Conservation (phyloP, 495 filamentous ascomycete species). For the Penicillium riverlandense region DNA sequence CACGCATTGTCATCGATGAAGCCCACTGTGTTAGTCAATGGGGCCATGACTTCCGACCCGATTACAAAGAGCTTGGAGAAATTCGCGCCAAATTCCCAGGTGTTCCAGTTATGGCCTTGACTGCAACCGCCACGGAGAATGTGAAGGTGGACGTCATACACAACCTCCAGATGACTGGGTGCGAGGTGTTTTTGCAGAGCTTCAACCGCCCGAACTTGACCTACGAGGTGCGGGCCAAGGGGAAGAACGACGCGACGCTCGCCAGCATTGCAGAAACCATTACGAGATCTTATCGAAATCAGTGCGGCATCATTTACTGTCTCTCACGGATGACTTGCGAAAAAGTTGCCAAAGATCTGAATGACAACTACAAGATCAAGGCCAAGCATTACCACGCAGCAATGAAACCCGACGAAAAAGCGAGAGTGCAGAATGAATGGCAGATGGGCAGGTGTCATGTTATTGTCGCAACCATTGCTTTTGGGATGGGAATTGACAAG, state of each 20-base stretch:
- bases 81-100: slow-evolving; percentile 60
- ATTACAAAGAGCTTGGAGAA: slow-evolving; percentile 81
- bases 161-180: slow-evolving; percentile 73
- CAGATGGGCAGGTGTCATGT: slow-evolving; percentile 72
- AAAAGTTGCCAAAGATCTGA: slow-evolving; percentile 62
- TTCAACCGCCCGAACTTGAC: slow-evolving; percentile 91
- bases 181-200: slow-evolving; percentile 74
- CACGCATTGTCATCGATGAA: slow-evolving; percentile 93
- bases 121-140: slow-evolving; percentile 88
- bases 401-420: slow-evolving; percentile 57
- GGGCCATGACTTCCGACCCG: slow-evolving; percentile 97
- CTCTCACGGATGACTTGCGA: slow-evolving; percentile 81
- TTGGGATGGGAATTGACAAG: slow-evolving; percentile 99
- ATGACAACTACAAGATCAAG: slow-evolving; percentile 51
- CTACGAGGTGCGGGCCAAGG: slow-evolving; percentile 68
- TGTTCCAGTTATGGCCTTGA: slow-evolving; percentile 88
- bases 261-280: slow-evolving; percentile 68
- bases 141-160: slow-evolving; percentile 86
- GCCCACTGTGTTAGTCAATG: slow-evolving; percentile 98
- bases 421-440: slow-evolving; percentile 68
- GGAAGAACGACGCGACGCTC: slow-evolving; percentile 48
- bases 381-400: slow-evolving; percentile 83
- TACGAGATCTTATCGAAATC: slow-evolving; percentile 50
- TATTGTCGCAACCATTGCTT: slow-evolving; percentile 98
- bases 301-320: slow-evolving; percentile 93